Base-by-base conservation (phyloP, 176 grass and related monocot species). In the Eleusine coracana region DNA sequence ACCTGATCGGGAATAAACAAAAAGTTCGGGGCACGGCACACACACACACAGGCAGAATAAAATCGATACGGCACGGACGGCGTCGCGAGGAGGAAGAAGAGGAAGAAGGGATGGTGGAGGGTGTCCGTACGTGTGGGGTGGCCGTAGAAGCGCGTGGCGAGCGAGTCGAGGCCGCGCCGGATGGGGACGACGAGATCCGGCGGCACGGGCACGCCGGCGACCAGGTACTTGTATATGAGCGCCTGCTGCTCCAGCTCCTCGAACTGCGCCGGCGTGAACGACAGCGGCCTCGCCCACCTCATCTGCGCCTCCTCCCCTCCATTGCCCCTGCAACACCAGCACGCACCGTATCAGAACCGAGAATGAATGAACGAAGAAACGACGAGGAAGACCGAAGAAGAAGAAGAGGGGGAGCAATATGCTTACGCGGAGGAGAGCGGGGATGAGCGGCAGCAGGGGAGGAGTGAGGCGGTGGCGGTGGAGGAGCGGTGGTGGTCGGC, bases 241-340 rank as follows among this genome's bases (percentile, higher is more conserved):
- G 86, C 92, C 84, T 97, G 94, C 58, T 90, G 87, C 87, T 92
- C 87, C 68, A 97, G 90, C 86, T 97, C 94, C 82, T 89, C 68
- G 87, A 82, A 90, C 86, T 97, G 94, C 74, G 90, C 86, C 82
- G 80, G 52, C 42, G 94, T 94, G 94, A 97, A 97, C 45, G 72
- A 73, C 67, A 77, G 55, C 86, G 86, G 58, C 71, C 66, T 76
- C 48, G 58, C 25, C 85, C 84, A 86, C 75, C 82, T 46, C 84
- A 69, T 28, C 77, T 3, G 60, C 23, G 59, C 76, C 5, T 76
- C 77, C 5, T 81, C 77, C 31, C 5, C 27, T 20, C 62, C 75
- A 37, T 34, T 31, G 3, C 78, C 66, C 48, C 90, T 89, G 87
- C 75, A 42, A 42, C 7, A 62, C 27, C 1, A 58, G 39, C 18